These are phyloP conservation scores for Aphanomyces euteiches DNA, from an alignment of 352 stramenopile species.

Conservation along the genomic window DNA sequence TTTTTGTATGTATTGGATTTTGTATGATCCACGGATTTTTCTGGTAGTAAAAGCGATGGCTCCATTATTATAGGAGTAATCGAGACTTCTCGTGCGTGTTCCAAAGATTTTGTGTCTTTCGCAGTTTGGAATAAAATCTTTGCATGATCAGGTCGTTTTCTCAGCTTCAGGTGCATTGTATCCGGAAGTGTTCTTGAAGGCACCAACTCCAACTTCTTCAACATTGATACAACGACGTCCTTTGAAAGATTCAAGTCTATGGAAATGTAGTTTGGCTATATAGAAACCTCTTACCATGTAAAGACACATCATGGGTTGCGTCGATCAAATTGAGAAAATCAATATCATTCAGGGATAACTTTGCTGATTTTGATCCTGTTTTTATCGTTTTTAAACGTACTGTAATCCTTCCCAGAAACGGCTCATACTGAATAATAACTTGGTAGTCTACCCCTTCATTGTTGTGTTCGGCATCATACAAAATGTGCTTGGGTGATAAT, in stretches of 20 bases:
- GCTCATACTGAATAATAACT: constrained; percentile 20
- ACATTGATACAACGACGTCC: neutral
- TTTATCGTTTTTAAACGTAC: constrained; percentile 5
- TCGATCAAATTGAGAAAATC: constrained; percentile 22
- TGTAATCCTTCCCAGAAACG: constrained; percentile 8
- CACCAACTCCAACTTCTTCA: constrained; percentile 11
- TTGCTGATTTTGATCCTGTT: neutral
- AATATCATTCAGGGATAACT: neutral
- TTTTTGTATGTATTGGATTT: too few relatives aligned
- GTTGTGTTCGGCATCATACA: neutral
- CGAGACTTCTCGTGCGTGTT: too few relatives aligned
- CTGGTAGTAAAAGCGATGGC: too few relatives aligned
- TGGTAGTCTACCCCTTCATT: constrained; percentile 10
- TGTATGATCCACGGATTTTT: too few relatives aligned
- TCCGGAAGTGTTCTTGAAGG: neutral
- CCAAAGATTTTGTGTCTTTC: too few relatives aligned
- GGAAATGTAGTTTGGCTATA: neutral
- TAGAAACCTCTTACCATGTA: constrained; percentile 20
- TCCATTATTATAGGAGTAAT: too few relatives aligned
- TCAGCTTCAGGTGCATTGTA: too few relatives aligned
- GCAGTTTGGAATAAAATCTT: too few relatives aligned
- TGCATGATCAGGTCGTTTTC: too few relatives aligned
- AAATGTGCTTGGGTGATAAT: constrained; percentile 13
- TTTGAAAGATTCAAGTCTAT: neutral
- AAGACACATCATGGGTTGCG: neutral